Base-by-base conservation (phyloP, 2,329 filamentous ascomycete species). In the Aureobasidium sp. region DNA sequence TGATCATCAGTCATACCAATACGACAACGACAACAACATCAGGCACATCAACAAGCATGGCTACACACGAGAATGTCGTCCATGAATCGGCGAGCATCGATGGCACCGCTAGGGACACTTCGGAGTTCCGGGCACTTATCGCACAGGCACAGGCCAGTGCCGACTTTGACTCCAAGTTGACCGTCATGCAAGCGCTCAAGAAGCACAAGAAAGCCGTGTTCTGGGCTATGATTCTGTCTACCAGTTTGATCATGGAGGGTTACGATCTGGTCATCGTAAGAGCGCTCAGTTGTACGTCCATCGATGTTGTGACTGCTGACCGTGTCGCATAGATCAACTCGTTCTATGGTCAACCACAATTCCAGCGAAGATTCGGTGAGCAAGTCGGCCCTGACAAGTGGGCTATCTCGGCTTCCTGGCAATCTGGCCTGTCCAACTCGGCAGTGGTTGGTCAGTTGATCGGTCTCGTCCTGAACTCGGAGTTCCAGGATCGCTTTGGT, bases 201-300 rank as follows among this genome's bases (percentile, higher is more conserved):
- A 67, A 72, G 55, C 80, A 80, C 63, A 77, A 77, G 0, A 74
- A 74, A 45, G 78, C 78, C 2, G 73, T 77, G 5, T 74, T 70
- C 72, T 87, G 84, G 84, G 84, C 82, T 7, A 75, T 79, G 45
- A 84, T 84, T 67, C 82, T 87, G 65, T 84, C 80, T 4, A 73
- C 85, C 1, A 82, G 82, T 11, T 80, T 86, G 39, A 81, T 86
- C 65, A 85, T 85, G 82, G 71, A 81, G 44, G 51, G 51, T 9
- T 55, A 55, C 8, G 37, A 55, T 9, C 25, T 55, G 14, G 51
- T 55, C 37, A 55, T 55, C 5, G 51, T 55, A 7, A n/a, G 51
- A 17, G 11, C n/a, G 8, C 22, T 12, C 31, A 8, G 8, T 3
- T 20, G 2, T 2, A 5, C 6, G 0, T 34, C 47, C 14, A 14